Percentiles rank a stretch among this genome's conserved stretches.
Conservation (phyloP, 2,329 filamentous ascomycete genomes). For the Fusarium falciforme region DNA sequence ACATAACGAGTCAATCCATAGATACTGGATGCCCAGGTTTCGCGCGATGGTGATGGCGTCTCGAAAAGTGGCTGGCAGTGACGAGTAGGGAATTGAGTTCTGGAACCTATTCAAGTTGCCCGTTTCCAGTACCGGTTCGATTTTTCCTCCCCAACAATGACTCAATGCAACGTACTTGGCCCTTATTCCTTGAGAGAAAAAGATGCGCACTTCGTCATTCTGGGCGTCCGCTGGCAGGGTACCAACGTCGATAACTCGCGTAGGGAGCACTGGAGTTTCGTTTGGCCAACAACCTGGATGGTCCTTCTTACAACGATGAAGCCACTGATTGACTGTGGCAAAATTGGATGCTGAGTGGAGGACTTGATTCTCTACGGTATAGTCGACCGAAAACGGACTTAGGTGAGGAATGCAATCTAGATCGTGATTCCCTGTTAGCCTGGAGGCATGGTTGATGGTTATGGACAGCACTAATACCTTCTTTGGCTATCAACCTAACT, state of each 20-base stretch:
- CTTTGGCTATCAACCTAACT: not conserved
- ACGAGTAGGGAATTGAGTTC: not conserved
- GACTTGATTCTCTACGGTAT: not conserved
- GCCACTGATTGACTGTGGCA: not conserved
- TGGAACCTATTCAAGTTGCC: not conserved
- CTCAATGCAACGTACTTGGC: not conserved
- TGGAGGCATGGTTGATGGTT: not conserved
- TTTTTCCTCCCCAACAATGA: not conserved
- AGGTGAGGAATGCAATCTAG: not conserved
- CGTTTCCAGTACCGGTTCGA: not conserved
- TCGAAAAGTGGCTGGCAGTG: not conserved
- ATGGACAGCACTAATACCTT: not conserved
- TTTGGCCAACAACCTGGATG: not conserved
- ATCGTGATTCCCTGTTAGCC: not conserved
- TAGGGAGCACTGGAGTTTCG: not conserved
- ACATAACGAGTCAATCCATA: not conserved
- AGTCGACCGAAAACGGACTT: not conserved
- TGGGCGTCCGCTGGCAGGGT: not conserved
- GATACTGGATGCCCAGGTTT: not conserved
- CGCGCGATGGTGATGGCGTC: not conserved
- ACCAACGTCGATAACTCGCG: not conserved
- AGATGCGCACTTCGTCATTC: not conserved
- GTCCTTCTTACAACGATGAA: too few species aligned
- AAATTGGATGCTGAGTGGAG: not conserved
- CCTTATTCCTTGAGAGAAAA: not conserved